A percentile compares a stretch with the other conserved stretches of the same genome.
phyloP scores from a whole-genome alignment of 768 basidiomycete genomes.

The Boletus pseudo-olivaceus region DNA sequence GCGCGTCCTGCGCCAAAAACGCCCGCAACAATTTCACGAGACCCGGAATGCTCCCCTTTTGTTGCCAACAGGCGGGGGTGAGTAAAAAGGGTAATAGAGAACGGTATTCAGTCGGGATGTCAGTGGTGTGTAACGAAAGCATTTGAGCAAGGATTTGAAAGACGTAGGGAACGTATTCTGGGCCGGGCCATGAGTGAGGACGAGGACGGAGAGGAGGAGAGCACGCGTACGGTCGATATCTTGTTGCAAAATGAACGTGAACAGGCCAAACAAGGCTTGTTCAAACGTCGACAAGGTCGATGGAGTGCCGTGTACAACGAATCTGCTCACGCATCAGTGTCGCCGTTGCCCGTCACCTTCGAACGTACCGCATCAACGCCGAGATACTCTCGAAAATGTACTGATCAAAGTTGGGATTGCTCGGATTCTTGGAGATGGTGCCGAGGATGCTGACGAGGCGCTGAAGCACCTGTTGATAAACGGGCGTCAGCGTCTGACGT shows the following conservation, averaged over 20 bases:
- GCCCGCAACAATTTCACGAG: constrained; percentile 85
- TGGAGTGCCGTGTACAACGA: constrained; percentile 71
- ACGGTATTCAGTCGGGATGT: constrained; percentile 75
- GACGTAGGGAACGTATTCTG: constrained; percentile 92
- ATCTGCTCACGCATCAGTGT: constrained; percentile 43
- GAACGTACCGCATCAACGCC: constrained; percentile 75
- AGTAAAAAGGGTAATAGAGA: constrained; percentile 78
- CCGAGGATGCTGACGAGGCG: constrained; percentile 83
- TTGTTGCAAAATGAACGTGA: constrained; percentile 83
- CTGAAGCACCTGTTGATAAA: constrained; percentile 59
- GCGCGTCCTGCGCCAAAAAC: constrained; percentile 69
- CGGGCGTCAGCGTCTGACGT: constrained; percentile 68
- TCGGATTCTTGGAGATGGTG: constrained; percentile 90
- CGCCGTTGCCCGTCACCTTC: neutral
- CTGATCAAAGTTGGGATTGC: constrained; percentile 97
- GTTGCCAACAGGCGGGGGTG: constrained; percentile 84
- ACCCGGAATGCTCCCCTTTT: constrained; percentile 92
- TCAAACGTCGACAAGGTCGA: constrained; percentile 74
- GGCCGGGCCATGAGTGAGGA: neutral
- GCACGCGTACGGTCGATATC: constrained; percentile 80
- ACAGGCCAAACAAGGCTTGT: constrained; percentile 75
- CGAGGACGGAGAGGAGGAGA: neutral
- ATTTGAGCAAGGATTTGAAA: constrained; percentile 97
- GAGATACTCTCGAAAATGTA: constrained; percentile 96
- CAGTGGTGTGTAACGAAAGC: constrained; percentile 70